Evolutionary conservation across 2,329 filamentous ascomycete genomes (phyloP), one percentile per base, ranked within the genome.

Genomic region (Triangularia setosa): DNA sequence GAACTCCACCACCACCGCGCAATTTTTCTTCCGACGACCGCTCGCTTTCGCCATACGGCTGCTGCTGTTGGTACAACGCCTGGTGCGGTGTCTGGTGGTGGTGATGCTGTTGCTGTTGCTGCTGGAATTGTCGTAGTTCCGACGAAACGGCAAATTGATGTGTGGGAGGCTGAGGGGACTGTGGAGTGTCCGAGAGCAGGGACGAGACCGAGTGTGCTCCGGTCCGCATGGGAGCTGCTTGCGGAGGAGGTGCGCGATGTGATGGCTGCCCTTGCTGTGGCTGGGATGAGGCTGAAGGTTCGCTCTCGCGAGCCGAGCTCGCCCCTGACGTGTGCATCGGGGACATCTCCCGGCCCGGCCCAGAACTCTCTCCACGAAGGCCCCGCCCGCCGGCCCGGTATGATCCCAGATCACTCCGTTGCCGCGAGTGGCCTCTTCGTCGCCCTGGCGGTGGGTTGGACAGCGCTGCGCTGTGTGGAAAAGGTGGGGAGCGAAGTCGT

Each of bases 401-500:
- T 9, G 79, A 79, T 5, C 86, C 87, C 65, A 86, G 75, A 72
- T 90, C 88, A 75, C 88, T 91, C 71, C 83, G 82, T 70, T 88
- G 85, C 68, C 89, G 83, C 56, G 83, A 85, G 73, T 90, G 88
- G 56, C 83, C 84, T 67, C 83, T 79, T 67, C 84, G 81, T 73
- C 84, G 82, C 69, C 80, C 79, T 8, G 80, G 80, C 23, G 81
- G 81, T 2, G 83, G 83, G 63, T 84, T 85, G 52, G 82, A 77
- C 4, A 81, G 79, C 18, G 83, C 81, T 65, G 82, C 79, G 58
- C 81, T 80, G 63, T 84, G 82, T 53, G 82, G 83, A 69, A 86
- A 84, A 44, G 85, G 82, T 53, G 87, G 83, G 25, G 83, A 84
- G 56, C 79, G 79, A 54, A 79, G 77, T 63, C 80, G 79, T 52